A percentile compares a stretch with the other conserved stretches of the same genome.
Evolutionary conservation across 176 grass and related monocot genomes (phyloP).

Genomic region (Panicum miliaceum): DNA sequence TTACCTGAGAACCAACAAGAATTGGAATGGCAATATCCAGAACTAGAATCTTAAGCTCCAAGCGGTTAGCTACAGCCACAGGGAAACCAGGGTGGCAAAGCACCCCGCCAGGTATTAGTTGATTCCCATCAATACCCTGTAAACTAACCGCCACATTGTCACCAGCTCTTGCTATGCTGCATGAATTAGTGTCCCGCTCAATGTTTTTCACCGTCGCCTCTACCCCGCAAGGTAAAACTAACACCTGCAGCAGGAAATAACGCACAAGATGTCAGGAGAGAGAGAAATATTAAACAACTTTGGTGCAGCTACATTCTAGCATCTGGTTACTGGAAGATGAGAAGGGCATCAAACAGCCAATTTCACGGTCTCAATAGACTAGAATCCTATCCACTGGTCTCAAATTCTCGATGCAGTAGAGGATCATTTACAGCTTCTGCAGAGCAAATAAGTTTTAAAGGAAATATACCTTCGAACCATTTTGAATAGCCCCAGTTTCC

Average conservation of each 20-base stretch:
- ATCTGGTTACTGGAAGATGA: conserved; percentile 33
- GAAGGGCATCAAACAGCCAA: conserved; percentile 26
- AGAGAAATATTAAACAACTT: conserved; percentile 36
- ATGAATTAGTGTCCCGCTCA: conserved; percentile 70
- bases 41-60: conserved; percentile 85
- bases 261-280: conserved; percentile 15
- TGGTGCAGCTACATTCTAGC: background rate
- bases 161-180: conserved; percentile 78
- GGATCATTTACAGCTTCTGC: background rate
- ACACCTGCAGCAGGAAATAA: conserved; percentile 62
- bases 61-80: conserved; percentile 50
- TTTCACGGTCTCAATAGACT: conserved; percentile 26
- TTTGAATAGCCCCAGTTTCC: conserved; percentile 85
- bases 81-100: conserved; percentile 86
- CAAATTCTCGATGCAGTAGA: conserved; percentile 9
- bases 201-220: conserved; percentile 72
- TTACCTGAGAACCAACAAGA: conserved; percentile 85
- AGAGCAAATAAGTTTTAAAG: background rate
- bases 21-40: conserved; percentile 76
- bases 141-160: conserved; percentile 78
- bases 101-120: conserved; percentile 75
- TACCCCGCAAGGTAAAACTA: conserved; percentile 74
- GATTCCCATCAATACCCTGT: conserved; percentile 61
- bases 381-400: conserved; percentile 8
- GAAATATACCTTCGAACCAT: conserved; percentile 33